Percentiles rank a stretch among this genome's conserved stretches.
phyloP scores from a whole-genome alignment of 2,329 filamentous ascomycete genomes.

The Sclerotinia spermophila region DNA sequence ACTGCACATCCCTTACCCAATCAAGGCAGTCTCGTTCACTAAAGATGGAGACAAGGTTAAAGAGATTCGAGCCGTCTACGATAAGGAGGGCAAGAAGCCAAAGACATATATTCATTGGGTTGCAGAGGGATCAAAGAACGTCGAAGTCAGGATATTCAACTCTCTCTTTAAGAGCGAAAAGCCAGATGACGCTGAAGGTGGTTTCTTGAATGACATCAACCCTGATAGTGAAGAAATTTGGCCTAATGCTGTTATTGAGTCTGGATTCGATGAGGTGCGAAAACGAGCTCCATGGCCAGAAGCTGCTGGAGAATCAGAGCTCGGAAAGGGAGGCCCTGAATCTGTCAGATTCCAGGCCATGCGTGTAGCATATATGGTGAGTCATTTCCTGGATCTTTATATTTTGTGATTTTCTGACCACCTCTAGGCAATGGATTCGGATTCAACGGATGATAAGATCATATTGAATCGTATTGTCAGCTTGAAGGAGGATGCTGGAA shows the following conservation, averaged over 20 bases:
- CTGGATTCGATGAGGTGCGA: slow-evolving; percentile 75
- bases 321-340: slow-evolving; percentile 61
- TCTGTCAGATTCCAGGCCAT: slow-evolving; percentile 88
- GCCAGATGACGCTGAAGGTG: slow-evolving; percentile 71
- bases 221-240: slow-evolving; percentile 80
- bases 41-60: slow-evolving; percentile 60
- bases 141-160: slow-evolving; percentile 76
- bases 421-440: slow-evolving; percentile 64
- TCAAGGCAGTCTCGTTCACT: slow-evolving; percentile 67
- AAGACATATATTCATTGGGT: slow-evolving; percentile 95
- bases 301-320: slow-evolving; percentile 61
- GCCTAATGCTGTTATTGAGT: slow-evolving; percentile 73
- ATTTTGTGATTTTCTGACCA: slow-evolving; percentile 2
- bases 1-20: slow-evolving; percentile 65
- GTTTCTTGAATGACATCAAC: slow-evolving; percentile 81
- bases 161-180: slow-evolving; percentile 83
- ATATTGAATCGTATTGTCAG: slow-evolving; percentile 90
- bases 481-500: slow-evolving; percentile 81
- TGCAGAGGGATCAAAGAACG: slow-evolving; percentile 61
- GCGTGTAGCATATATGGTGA: slow-evolving; percentile 67
- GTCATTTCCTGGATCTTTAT: not conserved
- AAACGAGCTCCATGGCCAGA: slow-evolving; percentile 76
- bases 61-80: slow-evolving; percentile 63
- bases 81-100: slow-evolving; percentile 67
- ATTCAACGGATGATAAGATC: slow-evolving; percentile 74